phyloP scores from a whole-genome alignment of 148 eudicot genomes.

The Salicornia ramosissima region DNA sequence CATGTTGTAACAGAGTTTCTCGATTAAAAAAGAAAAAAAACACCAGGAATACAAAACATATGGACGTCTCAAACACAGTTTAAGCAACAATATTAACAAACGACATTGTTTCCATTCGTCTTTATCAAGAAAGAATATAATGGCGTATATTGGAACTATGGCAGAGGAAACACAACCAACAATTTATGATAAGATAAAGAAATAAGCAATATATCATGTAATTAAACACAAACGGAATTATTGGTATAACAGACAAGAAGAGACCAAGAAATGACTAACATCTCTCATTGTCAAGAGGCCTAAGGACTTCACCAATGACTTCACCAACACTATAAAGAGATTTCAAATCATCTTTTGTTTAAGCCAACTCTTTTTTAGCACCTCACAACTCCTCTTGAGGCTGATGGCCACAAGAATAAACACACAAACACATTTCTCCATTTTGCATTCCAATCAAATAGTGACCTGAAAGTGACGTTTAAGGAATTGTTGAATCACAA shows the following conservation, averaged over 20 bases:
- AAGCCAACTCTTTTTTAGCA: slow-evolving; percentile 82
- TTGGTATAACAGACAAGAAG: neutral
- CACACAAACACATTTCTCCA: no score
- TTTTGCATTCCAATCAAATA: no score
- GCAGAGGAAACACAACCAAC: neutral
- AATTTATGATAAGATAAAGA: neutral
- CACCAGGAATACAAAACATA: neutral
- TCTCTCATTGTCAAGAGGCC: slow-evolving; percentile 96
- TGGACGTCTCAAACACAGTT: no score
- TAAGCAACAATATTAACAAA: neutral
- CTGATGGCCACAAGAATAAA: no score
- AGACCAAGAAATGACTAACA: slow-evolving; percentile 53
- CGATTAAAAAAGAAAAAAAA: neutral
- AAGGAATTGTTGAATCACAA: no score
- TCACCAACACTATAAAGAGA: slow-evolving; percentile 98
- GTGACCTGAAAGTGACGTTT: no score
- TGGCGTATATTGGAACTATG: no score
- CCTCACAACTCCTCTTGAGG: slow-evolving; percentile 61
- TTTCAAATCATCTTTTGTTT: slow-evolving; percentile 96
- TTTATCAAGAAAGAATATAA: neutral
- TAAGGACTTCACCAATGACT: slow-evolving; percentile 95
- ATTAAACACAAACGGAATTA: neutral
- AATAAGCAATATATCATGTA: neutral
- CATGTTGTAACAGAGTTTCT: neutral
- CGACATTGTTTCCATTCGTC: no score